These are phyloP conservation scores for Raffaelea deltoideospora DNA, from an alignment of 2,329 filamentous ascomycete genomes.

Conservation along the genomic window DNA sequence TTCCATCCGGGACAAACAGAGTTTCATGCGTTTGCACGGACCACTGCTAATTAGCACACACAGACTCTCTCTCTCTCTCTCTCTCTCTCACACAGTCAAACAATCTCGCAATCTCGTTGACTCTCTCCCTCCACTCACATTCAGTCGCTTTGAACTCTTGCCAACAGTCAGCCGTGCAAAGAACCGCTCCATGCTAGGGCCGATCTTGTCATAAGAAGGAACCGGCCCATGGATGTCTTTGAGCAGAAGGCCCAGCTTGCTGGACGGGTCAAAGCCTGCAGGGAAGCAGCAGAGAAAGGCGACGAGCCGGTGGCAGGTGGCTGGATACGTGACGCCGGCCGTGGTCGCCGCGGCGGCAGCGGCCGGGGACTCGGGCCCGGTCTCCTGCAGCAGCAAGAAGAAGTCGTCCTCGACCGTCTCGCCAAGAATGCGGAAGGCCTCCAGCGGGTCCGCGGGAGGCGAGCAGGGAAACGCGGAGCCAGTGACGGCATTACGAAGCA, in stretches of 20 bases:
- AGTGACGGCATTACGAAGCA: slow-evolving; percentile 25
- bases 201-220: slow-evolving; percentile 38
- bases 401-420: slow-evolving; percentile 40
- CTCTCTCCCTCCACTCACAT: slow-evolving; percentile 20
- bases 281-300: slow-evolving; percentile 39
- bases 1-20: slow-evolving; percentile 23
- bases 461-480: slow-evolving; percentile 14
- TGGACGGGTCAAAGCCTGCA: slow-evolving; percentile 33
- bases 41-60: slow-evolving; percentile 27
- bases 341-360: slow-evolving; percentile 12
- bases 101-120: not conserved
- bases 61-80: too few species aligned
- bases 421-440: slow-evolving; percentile 10
- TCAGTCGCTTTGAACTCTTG: slow-evolving; percentile 32
- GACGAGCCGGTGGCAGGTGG: slow-evolving; percentile 20
- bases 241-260: slow-evolving; percentile 32
- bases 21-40: slow-evolving; percentile 26
- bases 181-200: slow-evolving; percentile 37
- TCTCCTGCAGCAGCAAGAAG: slow-evolving; percentile 27
- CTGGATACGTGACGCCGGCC: slow-evolving; percentile 1
- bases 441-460: slow-evolving; percentile 14
- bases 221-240: slow-evolving; percentile 36
- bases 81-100: too few species aligned
- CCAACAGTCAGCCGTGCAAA: slow-evolving; percentile 32
- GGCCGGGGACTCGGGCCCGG: slow-evolving; percentile 11